Base-by-base conservation (phyloP, 805 yeast species). In the Ogataea parapolymorpha region DNA sequence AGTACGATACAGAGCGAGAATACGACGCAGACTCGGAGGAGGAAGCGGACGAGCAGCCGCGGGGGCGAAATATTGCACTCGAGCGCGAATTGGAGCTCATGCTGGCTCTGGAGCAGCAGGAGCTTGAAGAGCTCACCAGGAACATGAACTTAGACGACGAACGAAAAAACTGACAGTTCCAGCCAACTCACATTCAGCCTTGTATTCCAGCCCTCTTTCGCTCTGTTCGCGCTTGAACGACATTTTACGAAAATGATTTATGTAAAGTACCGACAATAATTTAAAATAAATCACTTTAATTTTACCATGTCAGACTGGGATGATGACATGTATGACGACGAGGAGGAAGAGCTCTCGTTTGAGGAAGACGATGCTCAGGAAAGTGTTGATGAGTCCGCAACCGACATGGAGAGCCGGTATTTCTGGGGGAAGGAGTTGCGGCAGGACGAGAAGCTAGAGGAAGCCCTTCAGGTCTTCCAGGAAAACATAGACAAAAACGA, bases 271-370 rank as follows among this genome's bases (percentile, higher is more conserved):
- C 43, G 43, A 42, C 18, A 44, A 35, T 20, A 33, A 25, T 22
- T 13, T 28, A 22, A 37, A 24, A n/a, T 31, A 32, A 32, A 13
- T 27, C 14, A 14, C n/a, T 13, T 18, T n/a, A 11, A 13, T 15
- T 35, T 38, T 14, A 41, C 25, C 13, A 64, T 64, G 69, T 62
- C 67, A 1, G 69, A 65, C 31, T 61, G 66, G 61, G 67, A 61
- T 32, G 67, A 62, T 37, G 66, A 59, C 26, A 63, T 62, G 61
- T 62, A 63, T 28, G 66, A 63, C 40, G 65, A 57, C 15, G 66
- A 62, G 28, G 68, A 59, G 31, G 64, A 59, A 36, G 62, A 60
- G 35, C 49, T 64, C 6, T 59, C 63, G 2, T 61, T 59, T 47
- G 64, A 59, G 37, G 65, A 60, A 3, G 58, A 52, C 15, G 55